Base-by-base conservation (phyloP, 23 red algal species). In the Gracilariopsis chorda region DNA sequence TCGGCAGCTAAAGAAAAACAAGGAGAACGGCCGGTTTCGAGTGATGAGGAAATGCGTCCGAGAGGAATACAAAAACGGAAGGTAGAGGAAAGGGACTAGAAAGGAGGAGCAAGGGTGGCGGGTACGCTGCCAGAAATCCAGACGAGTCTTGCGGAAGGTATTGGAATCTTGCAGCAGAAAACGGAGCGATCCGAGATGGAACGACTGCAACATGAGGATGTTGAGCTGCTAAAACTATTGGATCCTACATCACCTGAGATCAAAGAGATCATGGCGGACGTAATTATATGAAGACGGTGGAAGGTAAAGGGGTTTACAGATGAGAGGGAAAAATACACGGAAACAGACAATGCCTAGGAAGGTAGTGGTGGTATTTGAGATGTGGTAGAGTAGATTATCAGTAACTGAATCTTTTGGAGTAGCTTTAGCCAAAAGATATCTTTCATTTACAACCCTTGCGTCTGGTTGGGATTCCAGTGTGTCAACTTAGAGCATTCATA, bases 51-150 rank as follows among this genome's bases (percentile, higher is more conserved):
- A 8, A 45, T 11, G 12, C 75, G 40, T 52, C 30, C 41, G 4
- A 80, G 21, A 45, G 75, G 75, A 11, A 80, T 80, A 20, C 48
- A 80, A 51, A 51, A 44, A 51, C 11, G 75, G 41, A 80, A 80
- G 24, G 46, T 25, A 4, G 49, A 51, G 24, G 75, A 80, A 48
- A 80, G 33, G 33, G 30, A 24, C 12, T 7, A 11, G 42, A 68
- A 19, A 6, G 27, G 69, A 48, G 57, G 48, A 25, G 7, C 12
- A 28, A 34, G 48, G 21, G 17, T 72, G 41, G 19, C 14, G 1
- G 19, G 4, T 62, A 82, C 23, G 4, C 23, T 82, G 8, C 48
- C 16, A 10, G 11, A 41, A 12, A 35, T 82, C 9, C 51, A 82
- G 34, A 5, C 19, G 33, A 82, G 78, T 29, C 39, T 59, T 4